Evolutionary conservation across 2,329 filamentous ascomycete species (phyloP).

Genomic region (Purpureocillium takamizusanense): DNA sequence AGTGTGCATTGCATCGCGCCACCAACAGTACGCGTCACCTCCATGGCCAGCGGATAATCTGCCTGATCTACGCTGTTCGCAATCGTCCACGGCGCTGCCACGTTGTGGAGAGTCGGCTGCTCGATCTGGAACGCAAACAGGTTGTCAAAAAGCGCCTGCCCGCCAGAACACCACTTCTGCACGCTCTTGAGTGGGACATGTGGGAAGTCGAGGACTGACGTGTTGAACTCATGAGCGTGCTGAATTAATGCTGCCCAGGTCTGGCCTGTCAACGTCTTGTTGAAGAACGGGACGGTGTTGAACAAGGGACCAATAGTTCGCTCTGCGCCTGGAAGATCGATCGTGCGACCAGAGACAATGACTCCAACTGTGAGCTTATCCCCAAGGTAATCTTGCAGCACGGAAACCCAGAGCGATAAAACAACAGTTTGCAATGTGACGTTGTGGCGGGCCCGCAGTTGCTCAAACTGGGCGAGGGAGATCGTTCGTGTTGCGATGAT

Average conservation of each 20-base stretch:
- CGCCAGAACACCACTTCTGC: conserved; percentile 63
- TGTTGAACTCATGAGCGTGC: conserved; percentile 63
- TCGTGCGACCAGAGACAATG: conserved; percentile 67
- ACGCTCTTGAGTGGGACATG: conserved; percentile 66
- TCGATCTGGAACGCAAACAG: conserved; percentile 73
- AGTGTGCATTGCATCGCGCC: conserved; percentile 46
- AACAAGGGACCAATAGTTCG: conserved; percentile 73
- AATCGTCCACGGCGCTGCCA: conserved; percentile 42
- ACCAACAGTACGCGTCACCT: conserved; percentile 48
- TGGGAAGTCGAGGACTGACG: conserved; percentile 60
- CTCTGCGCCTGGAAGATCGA: conserved; percentile 58
- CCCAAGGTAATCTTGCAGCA: conserved; percentile 43
- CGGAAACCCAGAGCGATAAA: conserved; percentile 64
- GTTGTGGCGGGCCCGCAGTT: conserved; percentile 47
- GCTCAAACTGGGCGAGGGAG: conserved; percentile 35
- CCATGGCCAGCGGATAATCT: conserved; percentile 72
- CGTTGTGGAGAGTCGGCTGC: conserved; percentile 12
- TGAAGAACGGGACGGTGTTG: conserved; percentile 73
- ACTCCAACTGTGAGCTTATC: conserved; percentile 55
- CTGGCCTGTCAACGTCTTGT: conserved; percentile 30
- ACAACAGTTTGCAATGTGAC: conserved; percentile 74
- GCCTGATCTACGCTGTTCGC: conserved; percentile 37
- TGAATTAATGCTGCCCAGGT: conserved; percentile 53
- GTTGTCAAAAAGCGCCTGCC: conserved; percentile 61
- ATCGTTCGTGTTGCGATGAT: conserved; percentile 15